Evolutionary conservation across 768 basidiomycete species (phyloP), one percentile per base, ranked within the genome.

Genomic region (Mycena chlorophos): DNA sequence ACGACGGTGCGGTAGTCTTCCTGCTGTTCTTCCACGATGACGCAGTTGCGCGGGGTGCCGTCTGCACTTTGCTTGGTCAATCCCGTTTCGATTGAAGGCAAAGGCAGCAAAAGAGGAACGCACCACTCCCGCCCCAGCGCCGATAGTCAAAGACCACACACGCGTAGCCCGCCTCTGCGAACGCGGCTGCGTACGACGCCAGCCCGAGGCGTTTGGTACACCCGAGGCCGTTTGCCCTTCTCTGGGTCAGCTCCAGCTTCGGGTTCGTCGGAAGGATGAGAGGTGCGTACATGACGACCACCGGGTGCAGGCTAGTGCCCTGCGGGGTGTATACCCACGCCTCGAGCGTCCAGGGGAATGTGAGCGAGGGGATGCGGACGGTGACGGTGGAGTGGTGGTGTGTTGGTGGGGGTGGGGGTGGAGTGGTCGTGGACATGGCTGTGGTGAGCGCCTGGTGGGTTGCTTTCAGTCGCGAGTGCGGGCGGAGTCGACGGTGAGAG

Each of bases 91-190:
- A 22, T 4, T 20, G 14, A 27, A 39, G 17, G 59, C n/a, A n/a
- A 12, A 12, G 40, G 25, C 23, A 16, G 3, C 3, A 37, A 12
- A 10, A 4, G 49, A n/a, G 1, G 23, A 5, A 42, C 60, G 2
- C 37, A 71, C 71, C 68, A 23, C 70, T 71, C 2, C 58, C 43
- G 1, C 71, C 71, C 70, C 70, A 73, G 0, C 70, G 61, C 4
- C 72, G 66, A 51, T 73, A 73, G 60, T 73, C 71, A 48, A 73
- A 73, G 14, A 71, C 65, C 2, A 72, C 40, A 38, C 58, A 66
- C 1, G 67, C 71, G 50, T 72, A 71, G 5, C 70, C 71, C 4
- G 61, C 55, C 2, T 56, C 51, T 2, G 63, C 63, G 45, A 70
- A 73, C 42, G 55, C 52, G 43, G 68, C 66, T 0, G 71, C 70